Evolutionary conservation across 1,139 yeast species (phyloP), one percentile per base, ranked within the genome.

Genomic region (Yamadazyma atlantica): DNA sequence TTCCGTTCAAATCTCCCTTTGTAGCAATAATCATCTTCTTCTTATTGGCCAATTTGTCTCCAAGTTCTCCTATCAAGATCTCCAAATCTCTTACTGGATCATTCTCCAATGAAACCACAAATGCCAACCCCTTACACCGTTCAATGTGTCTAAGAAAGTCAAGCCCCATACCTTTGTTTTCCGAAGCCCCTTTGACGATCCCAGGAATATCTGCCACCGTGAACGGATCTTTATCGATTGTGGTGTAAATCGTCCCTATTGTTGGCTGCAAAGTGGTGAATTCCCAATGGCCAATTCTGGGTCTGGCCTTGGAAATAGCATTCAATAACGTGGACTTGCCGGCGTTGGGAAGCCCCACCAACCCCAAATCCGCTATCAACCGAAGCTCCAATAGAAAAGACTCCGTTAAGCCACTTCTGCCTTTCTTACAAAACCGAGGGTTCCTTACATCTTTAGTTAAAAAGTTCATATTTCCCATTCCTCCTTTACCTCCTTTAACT

Each of bases 141-240:
- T 92, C 98, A 37, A 92, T 80, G 57, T 92, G 98, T 42, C 97
- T 73, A 45, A 92, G 64, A 58, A 92, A 92, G 46, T 89, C 97
- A 35, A 88, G 72, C 0, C 98, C 98, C 87, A 92, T 84, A 2
- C 98, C 98, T 54, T 76, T 82, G 53, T 90, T 86, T 30, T 81
- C 69, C 2, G 80, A 72, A 0, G 98, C 97, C 8, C 95, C 97
- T 54, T 80, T 73, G 40, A 92, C 85, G 37, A 92, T 86, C 10
- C 98, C 98, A 0, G 98, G 98, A 43, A 92, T 92, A 64, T 92
- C 98, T 1, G 97, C 97, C 1, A 92, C 97, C 0, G 97, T 87
- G 56, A 90, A 89, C 1, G 88, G 83, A 8, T 77, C 80, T 44
- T 76, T 75, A 44, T 83, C 87, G 4, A 84, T 75, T 1, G 83